Base-by-base conservation (phyloP, 2,329 filamentous ascomycete species). In the Lachnellula cervina region DNA sequence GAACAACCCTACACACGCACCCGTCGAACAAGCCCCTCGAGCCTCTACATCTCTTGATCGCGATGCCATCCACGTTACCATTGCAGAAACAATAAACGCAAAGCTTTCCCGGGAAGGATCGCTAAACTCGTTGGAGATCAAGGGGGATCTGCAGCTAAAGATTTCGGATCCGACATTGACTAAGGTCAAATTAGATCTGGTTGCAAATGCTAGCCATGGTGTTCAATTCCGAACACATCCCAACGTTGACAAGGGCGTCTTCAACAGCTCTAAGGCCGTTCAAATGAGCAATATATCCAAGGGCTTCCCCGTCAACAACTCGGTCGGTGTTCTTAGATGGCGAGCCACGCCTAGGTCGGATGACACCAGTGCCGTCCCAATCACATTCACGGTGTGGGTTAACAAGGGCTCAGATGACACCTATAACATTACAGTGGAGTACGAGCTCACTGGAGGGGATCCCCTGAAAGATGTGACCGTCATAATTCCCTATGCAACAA, bases 361-460 rank as follows among this genome's bases (percentile, higher is more conserved):
- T 63, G 90, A 95, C 65, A 74, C 87, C 37, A 86, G 84, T 59
- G 84, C 92, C 53, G 85, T 95, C 38, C 94, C 94, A 7, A 94
- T 99, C 68, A 94, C 89, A 38, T 97, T 99, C 72, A 97, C 91
- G 2, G 93, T 97, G 38, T 99, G 94, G 94, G 90, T 96, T 58
- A 97, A 96, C 74, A 91, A 92, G 73, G 88, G 89, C 48, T 81
- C 84, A 21, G 83, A 87, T 47, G 84, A 85, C 69, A 91, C 87
- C 67, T 95, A 87, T 73, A 95, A 89, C 62, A 84, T 99, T 69
- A 99, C 93, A 1, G 83, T 97, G 35, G 94, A 97, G 73, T 99
- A 97, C 71, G 94, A 99, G 72, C 82, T 96, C 57, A 93, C 89
- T 0, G 89, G 91, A 51, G 80, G 84, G 2, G 89, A 93, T 62